A percentile compares a stretch with the other conserved stretches of the same genome.
These are phyloP conservation scores for Colletotrichum sp. DNA, from an alignment of 2,329 filamentous ascomycete genomes.

Conservation along the genomic window DNA sequence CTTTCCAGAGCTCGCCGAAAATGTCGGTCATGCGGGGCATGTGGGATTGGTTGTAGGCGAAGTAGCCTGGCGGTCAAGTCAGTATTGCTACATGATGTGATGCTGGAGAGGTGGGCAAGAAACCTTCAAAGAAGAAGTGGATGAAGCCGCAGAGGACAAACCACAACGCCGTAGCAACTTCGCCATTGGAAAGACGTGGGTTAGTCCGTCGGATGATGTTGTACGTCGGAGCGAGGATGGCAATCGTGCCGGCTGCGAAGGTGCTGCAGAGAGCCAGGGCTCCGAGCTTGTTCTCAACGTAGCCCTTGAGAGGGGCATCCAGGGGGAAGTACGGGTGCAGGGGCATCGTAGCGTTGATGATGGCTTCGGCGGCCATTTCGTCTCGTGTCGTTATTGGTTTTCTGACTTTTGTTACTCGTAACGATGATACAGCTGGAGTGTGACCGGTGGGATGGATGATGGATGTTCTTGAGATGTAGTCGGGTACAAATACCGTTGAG, in stretches of 20 bases:
- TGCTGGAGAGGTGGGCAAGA: neutral
- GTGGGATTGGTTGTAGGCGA: conserved; percentile 44
- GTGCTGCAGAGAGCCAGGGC: conserved; percentile 62
- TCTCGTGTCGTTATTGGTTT: neutral
- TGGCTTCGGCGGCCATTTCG: neutral
- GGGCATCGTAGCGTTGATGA: conserved; percentile 7
- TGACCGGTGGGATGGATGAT: neutral
- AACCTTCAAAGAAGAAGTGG: conserved; percentile 48
- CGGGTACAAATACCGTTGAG: neutral
- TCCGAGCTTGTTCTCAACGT: conserved; percentile 69
- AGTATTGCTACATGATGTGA: neutral
- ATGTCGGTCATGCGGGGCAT: conserved; percentile 46
- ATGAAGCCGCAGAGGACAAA: conserved; percentile 72
- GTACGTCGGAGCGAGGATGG: conserved; percentile 63
- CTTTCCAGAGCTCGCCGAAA: conserved; percentile 63
- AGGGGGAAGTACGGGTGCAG: conserved; percentile 75
- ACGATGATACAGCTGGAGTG: neutral
- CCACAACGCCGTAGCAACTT: conserved; percentile 72
- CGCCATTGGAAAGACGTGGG: conserved; percentile 55
- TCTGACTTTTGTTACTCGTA: neutral
- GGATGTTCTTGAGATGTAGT: neutral
- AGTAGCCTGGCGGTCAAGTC: conserved; percentile 47
- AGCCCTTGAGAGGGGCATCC: conserved; percentile 64
- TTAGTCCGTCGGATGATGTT: conserved; percentile 56
- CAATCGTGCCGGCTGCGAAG: conserved; percentile 62